phyloP scores from a whole-genome alignment of 352 stramenopile species.

The Phytophthora idaei region DNA sequence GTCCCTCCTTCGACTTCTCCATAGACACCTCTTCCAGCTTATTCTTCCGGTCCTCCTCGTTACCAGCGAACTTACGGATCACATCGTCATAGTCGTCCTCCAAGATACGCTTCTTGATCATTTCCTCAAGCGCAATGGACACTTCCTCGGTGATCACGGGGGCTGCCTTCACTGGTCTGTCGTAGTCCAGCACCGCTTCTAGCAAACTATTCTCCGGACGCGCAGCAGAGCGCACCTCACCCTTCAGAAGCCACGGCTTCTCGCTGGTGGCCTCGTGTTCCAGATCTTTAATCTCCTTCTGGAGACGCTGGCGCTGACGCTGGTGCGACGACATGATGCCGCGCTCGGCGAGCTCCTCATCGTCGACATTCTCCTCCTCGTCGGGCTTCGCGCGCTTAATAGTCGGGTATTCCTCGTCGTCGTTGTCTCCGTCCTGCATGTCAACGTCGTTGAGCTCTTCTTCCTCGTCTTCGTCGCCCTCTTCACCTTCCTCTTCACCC shows the following conservation, averaged over 20 bases:
- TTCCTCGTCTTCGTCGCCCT: conserved; percentile 50
- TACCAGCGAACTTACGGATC: conserved; percentile 86
- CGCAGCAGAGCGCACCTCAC: conserved; percentile 86
- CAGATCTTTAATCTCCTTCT: conserved; percentile 87
- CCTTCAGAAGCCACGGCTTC: conserved; percentile 94
- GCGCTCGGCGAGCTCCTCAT: conserved; percentile 76
- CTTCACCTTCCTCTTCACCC: conserved; percentile 34
- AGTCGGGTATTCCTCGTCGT: conserved; percentile 63
- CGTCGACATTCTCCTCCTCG: conserved; percentile 64
- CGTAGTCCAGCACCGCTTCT: conserved; percentile 93
- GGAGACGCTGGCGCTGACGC: conserved; percentile 64
- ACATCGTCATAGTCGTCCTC: conserved; percentile 97
- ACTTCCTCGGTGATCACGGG: conserved; percentile 94
- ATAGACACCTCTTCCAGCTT: conserved; percentile 94
- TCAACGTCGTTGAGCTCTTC: conserved; percentile 60
- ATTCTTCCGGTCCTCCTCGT: conserved; percentile 77
- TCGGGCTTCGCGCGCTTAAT: conserved; percentile 58
- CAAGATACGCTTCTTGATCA: conserved; percentile 95
- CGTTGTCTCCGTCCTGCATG: conserved; percentile 44
- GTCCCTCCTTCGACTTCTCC: conserved; percentile 91
- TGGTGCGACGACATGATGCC: conserved; percentile 85
- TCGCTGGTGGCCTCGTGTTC: conserved; percentile 91
- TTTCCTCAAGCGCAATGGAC: conserved; percentile 91
- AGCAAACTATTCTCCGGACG: conserved; percentile 94
- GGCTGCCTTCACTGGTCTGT: conserved; percentile 90